Base-by-base conservation (phyloP, 805 yeast genomes). In the Kuraishia hungarica region DNA sequence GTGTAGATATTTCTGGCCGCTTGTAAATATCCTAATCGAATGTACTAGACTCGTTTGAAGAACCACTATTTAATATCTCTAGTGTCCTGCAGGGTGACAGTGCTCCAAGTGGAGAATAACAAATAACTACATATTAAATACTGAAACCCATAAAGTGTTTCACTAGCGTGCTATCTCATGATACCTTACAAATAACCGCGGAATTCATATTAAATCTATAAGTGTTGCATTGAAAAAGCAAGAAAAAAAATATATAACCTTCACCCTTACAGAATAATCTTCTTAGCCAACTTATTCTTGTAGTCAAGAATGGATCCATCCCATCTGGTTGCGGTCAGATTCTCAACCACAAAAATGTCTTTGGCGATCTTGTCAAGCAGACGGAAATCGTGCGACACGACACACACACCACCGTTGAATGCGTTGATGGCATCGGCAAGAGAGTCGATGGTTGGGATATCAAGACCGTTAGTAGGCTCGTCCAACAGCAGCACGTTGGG, bases 391-490 rank as follows among this genome's bases (percentile, higher is more conserved):
- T 94, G 99, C 59, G 97, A 91, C 61, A 94, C 99, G 57, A 94
- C 97, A 62, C 91, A 96, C 54, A 93, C 97, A 81, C 99, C 99
- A 76, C 99, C 99, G 69, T 86, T 88, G 81, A 89, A 94, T 35
- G 83, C 87, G 62, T 91, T 86, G 71, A 94, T 93, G 61, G 99
- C 99, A 56, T 87, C 96, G 54, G 97, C 99, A 66, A 94, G 80
- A 50, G 99, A 94, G 75, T 94, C 99, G 70, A 94, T 94, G 53
- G 99, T 92, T 67, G 97, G 91, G 66, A 94, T 93, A 80, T 94
- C 99, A 74, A 94, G 80, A 81, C 98, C 98, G 82, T 94, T 94
- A 62, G 99, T 94, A 83, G 99, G 99, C 86, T 94, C 99, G 80
- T 94, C 99, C 76, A 94, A 80, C 70, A 94, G 78, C 66, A 94